These are phyloP conservation scores for Kodamaea sp. DNA, from an alignment of 1,139 yeast species.

Conservation along the genomic window DNA sequence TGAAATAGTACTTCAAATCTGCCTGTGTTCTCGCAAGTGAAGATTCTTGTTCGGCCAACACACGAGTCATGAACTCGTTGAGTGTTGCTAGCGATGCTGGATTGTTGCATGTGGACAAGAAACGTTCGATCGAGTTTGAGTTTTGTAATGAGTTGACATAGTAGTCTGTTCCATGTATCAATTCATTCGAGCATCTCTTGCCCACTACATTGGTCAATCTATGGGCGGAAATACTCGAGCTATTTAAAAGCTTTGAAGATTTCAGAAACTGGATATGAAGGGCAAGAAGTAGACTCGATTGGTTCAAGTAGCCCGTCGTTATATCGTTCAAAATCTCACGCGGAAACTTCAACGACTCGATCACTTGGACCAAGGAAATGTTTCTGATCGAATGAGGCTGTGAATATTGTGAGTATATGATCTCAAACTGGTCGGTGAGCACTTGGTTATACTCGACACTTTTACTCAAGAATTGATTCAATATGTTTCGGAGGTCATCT, in stretches of 20 bases:
- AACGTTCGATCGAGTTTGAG: conserved; percentile 15
- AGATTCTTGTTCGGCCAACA: conserved; percentile 14
- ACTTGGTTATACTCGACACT: conserved; percentile 10
- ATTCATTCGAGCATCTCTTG: conserved; percentile 25
- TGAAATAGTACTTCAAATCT: conserved; percentile 26
- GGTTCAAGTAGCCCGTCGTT: conserved; percentile 25
- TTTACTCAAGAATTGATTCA: conserved; percentile 16
- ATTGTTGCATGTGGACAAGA: conserved; percentile 13
- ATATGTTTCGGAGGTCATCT: too few relatives aligned
- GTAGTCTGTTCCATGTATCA: conserved; percentile 21
- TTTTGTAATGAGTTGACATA: conserved; percentile 25
- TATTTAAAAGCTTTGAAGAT: conserved; percentile 29
- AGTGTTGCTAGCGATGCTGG: conserved; percentile 9
- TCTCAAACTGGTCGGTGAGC: conserved; percentile 17
- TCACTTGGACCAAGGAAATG: conserved; percentile 21
- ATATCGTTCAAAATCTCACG: conserved; percentile 13
- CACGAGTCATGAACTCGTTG: conserved; percentile 15
- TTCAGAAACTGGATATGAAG: conserved; percentile 26
- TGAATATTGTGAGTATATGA: conserved; percentile 26
- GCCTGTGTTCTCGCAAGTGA: conserved; percentile 8
- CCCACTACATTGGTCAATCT: conserved; percentile 22
- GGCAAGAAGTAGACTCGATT: conserved; percentile 27
- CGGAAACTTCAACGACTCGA: conserved; percentile 21
- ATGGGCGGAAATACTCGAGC: conserved; percentile 13
- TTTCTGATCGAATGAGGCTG: conserved; percentile 13